A percentile compares a stretch with the other conserved stretches of the same genome.
Conservation (phyloP, 495 filamentous ascomycete genomes). For the Lophiostoma macrostomum region DNA sequence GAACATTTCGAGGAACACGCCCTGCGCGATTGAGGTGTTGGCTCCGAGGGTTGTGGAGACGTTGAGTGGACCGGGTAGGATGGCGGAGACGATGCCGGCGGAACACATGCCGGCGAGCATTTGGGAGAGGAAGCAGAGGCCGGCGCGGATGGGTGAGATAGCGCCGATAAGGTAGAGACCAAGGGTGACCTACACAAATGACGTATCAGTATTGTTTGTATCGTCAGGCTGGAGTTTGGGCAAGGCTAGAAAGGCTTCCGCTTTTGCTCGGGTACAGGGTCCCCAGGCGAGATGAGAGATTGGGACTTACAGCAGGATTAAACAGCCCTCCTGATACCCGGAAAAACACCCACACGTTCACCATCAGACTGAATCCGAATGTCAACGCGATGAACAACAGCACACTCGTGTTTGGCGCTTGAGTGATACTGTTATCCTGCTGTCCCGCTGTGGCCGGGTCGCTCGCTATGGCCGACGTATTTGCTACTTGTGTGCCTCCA, state of each 20-base stretch:
- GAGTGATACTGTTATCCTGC: constrained; percentile 41
- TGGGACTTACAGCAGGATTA: constrained; percentile 32
- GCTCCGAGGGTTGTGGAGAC: constrained; percentile 59
- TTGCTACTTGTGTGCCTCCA: constrained; percentile 39
- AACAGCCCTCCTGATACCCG: constrained; percentile 40
- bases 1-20: constrained; percentile 77
- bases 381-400: constrained; percentile 38
- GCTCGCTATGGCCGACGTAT: constrained; percentile 18
- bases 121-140: constrained; percentile 54
- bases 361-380: constrained; percentile 41
- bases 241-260: too few relatives aligned
- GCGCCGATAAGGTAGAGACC: constrained; percentile 58
- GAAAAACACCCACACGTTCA: constrained; percentile 44
- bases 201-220: too few relatives aligned
- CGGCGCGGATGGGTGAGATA: constrained; percentile 50
- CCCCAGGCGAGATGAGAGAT: background rate
- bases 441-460: constrained; percentile 24
- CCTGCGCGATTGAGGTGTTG: constrained; percentile 59
- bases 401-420: constrained; percentile 32
- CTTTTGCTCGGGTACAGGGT: too few relatives aligned
- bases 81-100: constrained; percentile 56
- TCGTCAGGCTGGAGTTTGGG: too few relatives aligned
- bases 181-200: constrained; percentile 53
- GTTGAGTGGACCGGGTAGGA: constrained; percentile 61
- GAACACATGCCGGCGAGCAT: constrained; percentile 58